A percentile compares a stretch with the other conserved stretches of the same genome.
Conservation (phyloP, 179 eudicot species). For the Drosera spatulata region DNA sequence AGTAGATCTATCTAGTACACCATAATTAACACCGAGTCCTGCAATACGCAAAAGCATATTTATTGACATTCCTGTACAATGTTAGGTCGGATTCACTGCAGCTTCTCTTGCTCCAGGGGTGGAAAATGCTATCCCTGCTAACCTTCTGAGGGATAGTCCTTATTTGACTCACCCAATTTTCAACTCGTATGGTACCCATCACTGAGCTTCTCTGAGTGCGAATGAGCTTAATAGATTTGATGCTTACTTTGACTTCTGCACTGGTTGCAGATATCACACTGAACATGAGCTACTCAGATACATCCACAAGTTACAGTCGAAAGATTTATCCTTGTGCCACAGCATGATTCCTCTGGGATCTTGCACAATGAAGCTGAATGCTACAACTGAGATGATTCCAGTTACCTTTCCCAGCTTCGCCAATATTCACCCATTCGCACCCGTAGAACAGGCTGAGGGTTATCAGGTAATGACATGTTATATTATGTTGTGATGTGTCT, state of each 20-base stretch:
- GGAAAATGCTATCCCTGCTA: constrained; percentile 51
- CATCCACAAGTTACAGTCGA: constrained; percentile 67
- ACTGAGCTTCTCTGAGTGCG: not conserved
- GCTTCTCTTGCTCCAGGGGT: constrained; percentile 83
- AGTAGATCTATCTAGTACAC: not conserved
- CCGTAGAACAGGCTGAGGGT: constrained; percentile 74
- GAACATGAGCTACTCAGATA: constrained; percentile 97
- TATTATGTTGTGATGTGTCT: too few relatives aligned
- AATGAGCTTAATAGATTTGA: not conserved
- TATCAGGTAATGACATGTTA: constrained; percentile 45
- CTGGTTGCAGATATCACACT: constrained; percentile 55
- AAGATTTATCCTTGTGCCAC: constrained; percentile 92
- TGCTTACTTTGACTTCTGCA: constrained; percentile 9
- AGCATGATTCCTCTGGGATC: constrained; percentile 99
- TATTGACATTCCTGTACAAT: constrained; percentile 1
- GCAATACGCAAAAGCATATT: not conserved
- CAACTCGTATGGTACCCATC: constrained; percentile 57
- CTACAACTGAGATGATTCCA: constrained; percentile 98
- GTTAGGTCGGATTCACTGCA: constrained; percentile 81
- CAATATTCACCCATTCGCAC: constrained; percentile 90
- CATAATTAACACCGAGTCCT: constrained; percentile 2
- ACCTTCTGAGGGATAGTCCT: constrained; percentile 74
- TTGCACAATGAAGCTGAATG: constrained; percentile 97
- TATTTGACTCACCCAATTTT: constrained; percentile 79
- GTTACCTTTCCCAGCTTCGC: constrained; percentile 84